Conservation (phyloP, 768 basidiomycete species). For the Rubroboletus pulcherrimus region DNA sequence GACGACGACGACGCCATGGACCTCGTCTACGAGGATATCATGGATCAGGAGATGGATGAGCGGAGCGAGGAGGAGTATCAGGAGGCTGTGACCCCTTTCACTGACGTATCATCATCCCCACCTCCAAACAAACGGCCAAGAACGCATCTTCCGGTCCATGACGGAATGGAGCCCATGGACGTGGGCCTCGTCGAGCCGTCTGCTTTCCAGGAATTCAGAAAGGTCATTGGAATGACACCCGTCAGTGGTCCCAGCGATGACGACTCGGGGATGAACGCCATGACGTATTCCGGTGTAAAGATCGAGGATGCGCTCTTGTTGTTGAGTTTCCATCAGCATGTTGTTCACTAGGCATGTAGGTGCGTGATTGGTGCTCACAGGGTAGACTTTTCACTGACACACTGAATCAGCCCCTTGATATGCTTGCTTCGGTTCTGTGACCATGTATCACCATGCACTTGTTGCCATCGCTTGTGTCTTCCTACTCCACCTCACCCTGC, state of each 20-base stretch:
- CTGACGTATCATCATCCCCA: slow-evolving; percentile 44
- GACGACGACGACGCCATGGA: slow-evolving; percentile 48
- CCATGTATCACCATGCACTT: slow-evolving; percentile 18
- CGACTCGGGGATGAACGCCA: slow-evolving; percentile 25
- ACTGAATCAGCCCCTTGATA: slow-evolving; percentile 12
- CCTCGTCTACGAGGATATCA: slow-evolving; percentile 39
- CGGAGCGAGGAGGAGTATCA: slow-evolving; percentile 69
- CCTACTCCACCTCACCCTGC: slow-evolving; percentile 8
- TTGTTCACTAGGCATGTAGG: slow-evolving; percentile 45
- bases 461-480: slow-evolving; percentile 8
- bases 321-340: slow-evolving; percentile 69
- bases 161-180: slow-evolving; percentile 30
- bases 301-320: slow-evolving; percentile 74
- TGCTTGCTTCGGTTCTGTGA: slow-evolving; percentile 13
- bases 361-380: slow-evolving; percentile 8
- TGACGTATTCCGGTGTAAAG: slow-evolving; percentile 50
- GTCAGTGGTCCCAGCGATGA: slow-evolving; percentile 23
- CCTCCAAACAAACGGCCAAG: slow-evolving; percentile 31
- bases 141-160: slow-evolving; percentile 31
- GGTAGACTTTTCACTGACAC: slow-evolving; percentile 8
- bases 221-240: slow-evolving; percentile 31
- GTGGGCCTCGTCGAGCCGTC: slow-evolving; percentile 38
- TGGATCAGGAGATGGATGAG: slow-evolving; percentile 48
- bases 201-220: slow-evolving; percentile 48
- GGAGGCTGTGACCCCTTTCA: slow-evolving; percentile 71